Base-by-base conservation (phyloP, 352 stramenopile genomes). In the Phytophthora vignae region DNA sequence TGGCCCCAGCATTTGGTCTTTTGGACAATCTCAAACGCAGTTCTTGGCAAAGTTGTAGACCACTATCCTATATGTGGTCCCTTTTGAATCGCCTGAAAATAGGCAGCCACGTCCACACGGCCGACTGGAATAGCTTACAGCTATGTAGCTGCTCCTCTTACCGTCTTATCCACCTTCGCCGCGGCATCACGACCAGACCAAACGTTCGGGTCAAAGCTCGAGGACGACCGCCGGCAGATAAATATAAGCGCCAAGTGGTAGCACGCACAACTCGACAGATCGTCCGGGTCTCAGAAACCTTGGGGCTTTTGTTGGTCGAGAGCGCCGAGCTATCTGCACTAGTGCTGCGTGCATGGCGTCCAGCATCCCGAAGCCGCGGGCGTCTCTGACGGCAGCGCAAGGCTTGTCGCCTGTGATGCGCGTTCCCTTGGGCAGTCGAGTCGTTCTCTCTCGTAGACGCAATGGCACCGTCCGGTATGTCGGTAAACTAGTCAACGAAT, bases 381-480 rank as follows among this genome's bases (percentile, higher is more conserved):
- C 67, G 33, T 72, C 71, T 46, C 31, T 81, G 12, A 67, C 66
- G 11, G 31, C 15, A 8, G 25, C 44, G 4, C 74, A 78, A 55
- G 50, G 65, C 49, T 52, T 65, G 48, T 79, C 75, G 2, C 67
- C 68, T 15, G 31, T 74, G 27, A 82, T 85, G 70, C 83, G 78
- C 48, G 75, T 90, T n/a, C 81, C 84, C 0, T 19, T 92, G 11
- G 81, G 83, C 19, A 85, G 73, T 15, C 74, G 83, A 57, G 84
- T 92, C 40, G 74, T 89, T 61, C 76, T 92, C 38, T 91, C 83
- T 29, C 73, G 74, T 33, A 74, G 81, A 31, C 83, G 84, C n/a
- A 77, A 70, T 4, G 84, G 84, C 8, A 84, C 71, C 33, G 83
- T 91, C n/a, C 76, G 74, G n/a, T 90, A 88, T 62, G 77, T 90